These are phyloP conservation scores for maize (Zea mays) DNA, from an alignment of 176 grass and related monocot genomes.

Conservation along the genomic window DNA sequence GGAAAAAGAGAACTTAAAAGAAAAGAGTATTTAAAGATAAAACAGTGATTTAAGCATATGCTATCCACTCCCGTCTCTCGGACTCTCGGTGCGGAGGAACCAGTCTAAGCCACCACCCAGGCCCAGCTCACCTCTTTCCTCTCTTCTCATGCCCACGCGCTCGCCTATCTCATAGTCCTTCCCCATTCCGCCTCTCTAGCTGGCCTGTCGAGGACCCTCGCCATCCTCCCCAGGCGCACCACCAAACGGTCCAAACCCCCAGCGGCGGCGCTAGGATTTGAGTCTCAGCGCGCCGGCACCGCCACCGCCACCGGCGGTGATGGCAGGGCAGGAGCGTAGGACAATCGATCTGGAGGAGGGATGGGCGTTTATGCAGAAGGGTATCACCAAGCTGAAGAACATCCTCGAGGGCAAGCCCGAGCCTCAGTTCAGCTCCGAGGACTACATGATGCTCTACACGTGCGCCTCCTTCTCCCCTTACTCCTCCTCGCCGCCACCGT, in stretches of 20 bases:
- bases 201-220: background rate
- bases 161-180: background rate
- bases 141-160: background rate
- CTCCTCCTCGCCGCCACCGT: background rate
- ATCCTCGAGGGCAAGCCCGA: slow-evolving; percentile 62
- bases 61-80: too few species aligned
- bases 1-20: too few species aligned
- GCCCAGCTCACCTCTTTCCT: too few species aligned
- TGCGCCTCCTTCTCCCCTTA: slow-evolving; percentile 5
- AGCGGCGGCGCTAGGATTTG: slow-evolving; percentile 43
- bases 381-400: slow-evolving; percentile 69
- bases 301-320: background rate
- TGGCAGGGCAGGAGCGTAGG: slow-evolving; percentile 72
- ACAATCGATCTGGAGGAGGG: slow-evolving; percentile 83
- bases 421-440: slow-evolving; percentile 60
- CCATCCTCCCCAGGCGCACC: background rate
- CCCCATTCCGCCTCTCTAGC: background rate
- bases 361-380: slow-evolving; percentile 78
- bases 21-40: too few species aligned
- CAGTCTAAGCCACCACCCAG: too few species aligned
- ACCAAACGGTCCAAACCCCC: slow-evolving; percentile 2
- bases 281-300: background rate
- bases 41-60: too few species aligned
- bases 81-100: too few species aligned
- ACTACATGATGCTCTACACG: slow-evolving; percentile 91